Conservation (phyloP, 2,329 filamentous ascomycete genomes). For the Fusarium subtropicale region DNA sequence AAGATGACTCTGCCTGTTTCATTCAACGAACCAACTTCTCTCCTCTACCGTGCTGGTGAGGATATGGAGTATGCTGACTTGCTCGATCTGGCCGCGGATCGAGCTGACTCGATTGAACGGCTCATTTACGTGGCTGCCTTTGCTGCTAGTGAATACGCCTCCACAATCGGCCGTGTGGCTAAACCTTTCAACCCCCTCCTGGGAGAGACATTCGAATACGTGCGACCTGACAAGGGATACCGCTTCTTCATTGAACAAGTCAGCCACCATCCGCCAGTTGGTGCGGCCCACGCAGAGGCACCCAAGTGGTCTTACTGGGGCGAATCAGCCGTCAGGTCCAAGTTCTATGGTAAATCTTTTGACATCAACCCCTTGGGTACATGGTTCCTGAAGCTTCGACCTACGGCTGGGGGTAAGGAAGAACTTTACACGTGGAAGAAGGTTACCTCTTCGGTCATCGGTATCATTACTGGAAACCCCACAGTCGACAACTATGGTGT, state of each 20-base stretch:
- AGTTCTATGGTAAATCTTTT: constrained; percentile 97
- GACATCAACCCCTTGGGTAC: constrained; percentile 96
- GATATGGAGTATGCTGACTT: constrained; percentile 98
- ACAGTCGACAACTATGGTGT: constrained; percentile 97
- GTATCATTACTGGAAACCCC: constrained; percentile 96
- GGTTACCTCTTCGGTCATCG: constrained; percentile 95
- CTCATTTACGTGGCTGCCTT: constrained; percentile 96
- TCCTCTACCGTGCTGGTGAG: constrained; percentile 93
- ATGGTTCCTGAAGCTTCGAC: constrained; percentile 91
- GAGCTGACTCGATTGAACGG: constrained; percentile 87
- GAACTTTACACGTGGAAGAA: constrained; percentile 99
- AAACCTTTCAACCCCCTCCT: constrained; percentile 98
- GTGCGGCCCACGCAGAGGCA: constrained; percentile 92
- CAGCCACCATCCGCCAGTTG: constrained; percentile 94
- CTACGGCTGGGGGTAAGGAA: constrained; percentile 77
- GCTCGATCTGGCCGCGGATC: constrained; percentile 86
- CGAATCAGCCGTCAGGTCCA: constrained; percentile 93
- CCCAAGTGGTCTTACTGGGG: constrained; percentile 98
- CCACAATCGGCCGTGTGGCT: constrained; percentile 94
- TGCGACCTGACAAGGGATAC: constrained; percentile 94
- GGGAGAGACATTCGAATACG: constrained; percentile 97
- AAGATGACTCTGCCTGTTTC: constrained; percentile 99
- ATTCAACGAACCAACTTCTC: constrained; percentile 97
- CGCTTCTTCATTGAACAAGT: constrained; percentile 99
- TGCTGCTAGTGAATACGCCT: constrained; percentile 95